These are phyloP conservation scores for Rhodofomes roseus DNA, from an alignment of 1,284 basidiomycete species.

Conservation along the genomic window DNA sequence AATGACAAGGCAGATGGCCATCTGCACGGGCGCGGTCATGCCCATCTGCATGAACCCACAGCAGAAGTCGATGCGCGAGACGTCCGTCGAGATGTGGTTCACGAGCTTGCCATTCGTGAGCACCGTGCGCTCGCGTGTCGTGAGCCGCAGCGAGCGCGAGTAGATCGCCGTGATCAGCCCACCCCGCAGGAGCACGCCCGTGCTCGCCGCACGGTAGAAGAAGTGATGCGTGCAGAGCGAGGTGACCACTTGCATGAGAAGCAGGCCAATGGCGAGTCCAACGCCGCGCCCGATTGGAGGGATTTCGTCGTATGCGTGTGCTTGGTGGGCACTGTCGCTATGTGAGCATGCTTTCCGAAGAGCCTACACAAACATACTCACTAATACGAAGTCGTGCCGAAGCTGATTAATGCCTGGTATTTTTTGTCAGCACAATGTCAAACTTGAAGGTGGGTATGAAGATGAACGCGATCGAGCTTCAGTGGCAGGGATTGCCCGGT, in stretches of 20 bases:
- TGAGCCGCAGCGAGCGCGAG: conserved; percentile 73
- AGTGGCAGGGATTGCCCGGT: too few relatives aligned
- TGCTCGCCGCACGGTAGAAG: conserved; percentile 69
- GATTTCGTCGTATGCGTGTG: conserved; percentile 34
- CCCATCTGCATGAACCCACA: conserved; percentile 80
- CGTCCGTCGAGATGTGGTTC: conserved; percentile 93
- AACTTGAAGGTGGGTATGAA: too few relatives aligned
- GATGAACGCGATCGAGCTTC: too few relatives aligned
- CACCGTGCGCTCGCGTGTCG: conserved; percentile 78
- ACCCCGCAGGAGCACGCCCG: conserved; percentile 80
- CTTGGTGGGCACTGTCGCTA: conserved; percentile 35
- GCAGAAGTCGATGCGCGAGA: conserved; percentile 88
- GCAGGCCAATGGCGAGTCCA: conserved; percentile 70
- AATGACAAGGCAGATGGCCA: conserved; percentile 67
- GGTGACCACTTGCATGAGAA: conserved; percentile 65
- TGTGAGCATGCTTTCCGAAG: background rate
- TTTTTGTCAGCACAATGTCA: background rate
- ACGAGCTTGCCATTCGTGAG: conserved; percentile 85
- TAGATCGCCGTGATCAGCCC: conserved; percentile 92
- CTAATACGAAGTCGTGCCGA: conserved; percentile 63
- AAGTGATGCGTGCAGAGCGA: conserved; percentile 79
- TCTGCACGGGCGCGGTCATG: conserved; percentile 75
- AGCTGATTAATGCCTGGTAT: conserved; percentile 68
- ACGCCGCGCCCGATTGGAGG: conserved; percentile 72
- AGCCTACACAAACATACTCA: conserved; percentile 6